Evolutionary conservation across 176 grass and related monocot species (phyloP).

Genomic region (Carex cristatella): DNA sequence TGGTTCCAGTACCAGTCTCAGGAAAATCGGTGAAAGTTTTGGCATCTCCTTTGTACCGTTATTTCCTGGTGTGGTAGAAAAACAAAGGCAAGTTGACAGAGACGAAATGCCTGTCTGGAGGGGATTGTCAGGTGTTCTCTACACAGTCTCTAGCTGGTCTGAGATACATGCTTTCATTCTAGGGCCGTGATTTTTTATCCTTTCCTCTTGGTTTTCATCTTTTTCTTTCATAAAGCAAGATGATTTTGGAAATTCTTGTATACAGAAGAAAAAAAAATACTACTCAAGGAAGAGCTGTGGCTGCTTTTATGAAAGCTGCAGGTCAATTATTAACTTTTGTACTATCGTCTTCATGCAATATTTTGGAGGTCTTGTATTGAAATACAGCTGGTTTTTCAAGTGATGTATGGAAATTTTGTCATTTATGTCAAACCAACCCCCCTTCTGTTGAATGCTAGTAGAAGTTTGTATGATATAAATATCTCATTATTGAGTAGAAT

Average conservation of each 20-base stretch:
- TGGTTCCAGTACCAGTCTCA: conserved; percentile 75
- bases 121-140: conserved; percentile 67
- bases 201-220: not conserved
- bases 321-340: conserved; percentile 13
- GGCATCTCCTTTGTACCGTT: conserved; percentile 76
- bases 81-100: conserved; percentile 49
- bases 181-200: conserved; percentile 29
- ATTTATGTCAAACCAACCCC: not conserved
- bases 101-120: conserved; percentile 43
- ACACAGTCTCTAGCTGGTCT: conserved; percentile 87
- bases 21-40: conserved; percentile 74
- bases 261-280: conserved; percentile 32
- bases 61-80: conserved; percentile 55
- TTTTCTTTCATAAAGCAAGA: conserved; percentile 28
- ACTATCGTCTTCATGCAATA: conserved; percentile 2
- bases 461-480: not conserved
- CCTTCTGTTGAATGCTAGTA: not conserved
- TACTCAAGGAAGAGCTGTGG: conserved; percentile 38
- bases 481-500: too few species aligned
- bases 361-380: conserved; percentile 24
- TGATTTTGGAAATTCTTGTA: conserved; percentile 31
- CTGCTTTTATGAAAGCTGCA: conserved; percentile 82
- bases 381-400: conserved; percentile 1
- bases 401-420: conserved; percentile 12
- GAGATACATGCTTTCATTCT: conserved; percentile 85